Conservation (phyloP, 2,329 filamentous ascomycete genomes). For the Sordariomycetes sp. region DNA sequence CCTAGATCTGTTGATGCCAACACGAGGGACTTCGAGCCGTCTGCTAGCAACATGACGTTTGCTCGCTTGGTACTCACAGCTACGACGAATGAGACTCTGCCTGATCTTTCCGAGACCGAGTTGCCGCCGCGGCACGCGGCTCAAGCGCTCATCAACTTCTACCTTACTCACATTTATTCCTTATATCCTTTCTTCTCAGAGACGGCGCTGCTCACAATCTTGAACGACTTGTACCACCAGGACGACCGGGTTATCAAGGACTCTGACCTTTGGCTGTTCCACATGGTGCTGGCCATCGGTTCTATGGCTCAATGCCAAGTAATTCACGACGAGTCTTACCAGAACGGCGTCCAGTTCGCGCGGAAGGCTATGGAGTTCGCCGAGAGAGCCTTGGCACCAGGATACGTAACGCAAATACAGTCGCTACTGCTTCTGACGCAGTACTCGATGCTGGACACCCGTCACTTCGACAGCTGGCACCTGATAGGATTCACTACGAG, state of each 20-base stretch:
- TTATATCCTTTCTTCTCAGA: conserved; percentile 79
- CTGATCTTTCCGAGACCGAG: conserved; percentile 46
- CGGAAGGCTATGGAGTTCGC: conserved; percentile 64
- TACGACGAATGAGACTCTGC: conserved; percentile 63
- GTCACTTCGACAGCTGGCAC: conserved; percentile 91
- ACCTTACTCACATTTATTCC: conserved; percentile 72
- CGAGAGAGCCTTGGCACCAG: conserved; percentile 76
- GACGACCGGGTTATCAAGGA: conserved; percentile 52
- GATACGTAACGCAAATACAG: conserved; percentile 78
- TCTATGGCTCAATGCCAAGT: conserved; percentile 64
- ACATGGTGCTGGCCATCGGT: conserved; percentile 81
- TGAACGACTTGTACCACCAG: conserved; percentile 74
- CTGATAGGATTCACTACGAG: conserved; percentile 83
- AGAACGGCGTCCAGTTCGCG: conserved; percentile 45
- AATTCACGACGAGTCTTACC: conserved; percentile 55
- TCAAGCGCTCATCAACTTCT: conserved; percentile 66
- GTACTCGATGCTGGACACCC: conserved; percentile 83
- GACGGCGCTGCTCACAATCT: conserved; percentile 63
- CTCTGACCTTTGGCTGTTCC: conserved; percentile 77
- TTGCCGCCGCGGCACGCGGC: conserved; percentile 66
- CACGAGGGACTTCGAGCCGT: conserved; percentile 85
- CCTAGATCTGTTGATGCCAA: conserved; percentile 84
- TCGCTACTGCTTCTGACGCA: conserved; percentile 78
- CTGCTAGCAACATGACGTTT: conserved; percentile 84
- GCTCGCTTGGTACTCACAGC: conserved; percentile 81